phyloP scores from a whole-genome alignment of 2,329 filamentous ascomycete genomes.

The Xylaria sp. region DNA sequence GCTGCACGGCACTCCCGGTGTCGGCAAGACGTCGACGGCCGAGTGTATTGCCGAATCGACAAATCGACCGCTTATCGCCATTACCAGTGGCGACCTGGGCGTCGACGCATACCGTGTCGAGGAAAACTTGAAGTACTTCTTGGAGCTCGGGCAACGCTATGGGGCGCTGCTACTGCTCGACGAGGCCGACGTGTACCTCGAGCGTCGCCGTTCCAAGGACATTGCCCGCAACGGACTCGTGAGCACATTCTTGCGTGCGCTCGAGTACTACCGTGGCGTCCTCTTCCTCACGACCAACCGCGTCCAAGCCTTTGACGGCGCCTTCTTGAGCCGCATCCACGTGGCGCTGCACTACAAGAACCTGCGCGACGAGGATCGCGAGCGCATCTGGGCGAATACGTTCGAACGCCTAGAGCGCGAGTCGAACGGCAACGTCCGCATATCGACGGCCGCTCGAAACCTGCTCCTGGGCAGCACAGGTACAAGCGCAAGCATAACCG shows the following conservation, averaged over 20 bases:
- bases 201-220: conserved; percentile 59
- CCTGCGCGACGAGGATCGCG: conserved; percentile 56
- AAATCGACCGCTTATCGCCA: conserved; percentile 61
- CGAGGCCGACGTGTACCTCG: conserved; percentile 71
- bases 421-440: conserved; percentile 52
- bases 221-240: conserved; percentile 60
- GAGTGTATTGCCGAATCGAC: conserved; percentile 65
- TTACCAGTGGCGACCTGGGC: conserved; percentile 62
- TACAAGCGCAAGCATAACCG: conserved; percentile 44
- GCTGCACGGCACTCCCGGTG: conserved; percentile 64
- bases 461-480: conserved; percentile 52
- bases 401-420: conserved; percentile 59
- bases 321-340: conserved; percentile 62
- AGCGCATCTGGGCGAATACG: conserved; percentile 59
- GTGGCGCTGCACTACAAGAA: conserved; percentile 60
- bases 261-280: conserved; percentile 63
- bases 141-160: conserved; percentile 61
- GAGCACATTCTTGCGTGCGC: conserved; percentile 60
- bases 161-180: conserved; percentile 66
- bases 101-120: conserved; percentile 55
- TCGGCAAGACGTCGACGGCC: conserved; percentile 67
- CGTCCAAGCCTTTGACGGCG: conserved; percentile 59
- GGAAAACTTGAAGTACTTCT: conserved; percentile 58
- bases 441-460: conserved; percentile 54
- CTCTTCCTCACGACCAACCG: conserved; percentile 64